phyloP scores from a whole-genome alignment of 2,329 filamentous ascomycete genomes.

The Blastomyces gilchristii region DNA sequence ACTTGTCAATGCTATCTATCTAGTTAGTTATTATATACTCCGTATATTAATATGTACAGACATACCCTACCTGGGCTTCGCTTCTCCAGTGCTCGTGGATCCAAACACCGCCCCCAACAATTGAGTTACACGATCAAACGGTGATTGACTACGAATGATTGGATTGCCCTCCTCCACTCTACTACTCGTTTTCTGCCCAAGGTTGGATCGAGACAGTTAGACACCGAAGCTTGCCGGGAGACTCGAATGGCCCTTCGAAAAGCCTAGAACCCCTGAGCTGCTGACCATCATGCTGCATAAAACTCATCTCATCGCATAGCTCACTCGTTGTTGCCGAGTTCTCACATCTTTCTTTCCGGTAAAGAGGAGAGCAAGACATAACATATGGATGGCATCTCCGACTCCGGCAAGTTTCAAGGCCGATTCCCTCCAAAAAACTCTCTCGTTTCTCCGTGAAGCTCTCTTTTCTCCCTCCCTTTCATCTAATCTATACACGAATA shows the following conservation, averaged over 20 bases:
- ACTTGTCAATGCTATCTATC: too few relatives aligned
- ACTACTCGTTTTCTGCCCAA: not conserved
- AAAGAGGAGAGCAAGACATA: not conserved
- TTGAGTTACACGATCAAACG: not conserved
- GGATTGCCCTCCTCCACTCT: too few relatives aligned
- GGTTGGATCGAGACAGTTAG: not conserved
- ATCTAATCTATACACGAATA: not conserved
- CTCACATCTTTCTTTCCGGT: too few relatives aligned
- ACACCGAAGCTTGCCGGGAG: not conserved
- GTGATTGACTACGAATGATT: not conserved
- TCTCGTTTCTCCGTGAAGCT: not conserved
- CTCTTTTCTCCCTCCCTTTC: not conserved
- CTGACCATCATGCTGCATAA: not conserved
- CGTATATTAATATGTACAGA: too few relatives aligned
- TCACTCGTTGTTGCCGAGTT: not conserved
- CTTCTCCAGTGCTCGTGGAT: not conserved
- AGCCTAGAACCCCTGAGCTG: conserved; percentile 1
- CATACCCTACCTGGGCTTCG: too few relatives aligned
- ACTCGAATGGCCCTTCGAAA: not conserved
- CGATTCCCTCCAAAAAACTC: not conserved
- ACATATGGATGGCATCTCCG: not conserved
- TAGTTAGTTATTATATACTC: too few relatives aligned
- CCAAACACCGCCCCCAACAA: not conserved
- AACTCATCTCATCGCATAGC: not conserved
- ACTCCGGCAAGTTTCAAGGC: not conserved